phyloP scores from a whole-genome alignment of 1,284 basidiomycete genomes.

The Melampsora americana region DNA sequence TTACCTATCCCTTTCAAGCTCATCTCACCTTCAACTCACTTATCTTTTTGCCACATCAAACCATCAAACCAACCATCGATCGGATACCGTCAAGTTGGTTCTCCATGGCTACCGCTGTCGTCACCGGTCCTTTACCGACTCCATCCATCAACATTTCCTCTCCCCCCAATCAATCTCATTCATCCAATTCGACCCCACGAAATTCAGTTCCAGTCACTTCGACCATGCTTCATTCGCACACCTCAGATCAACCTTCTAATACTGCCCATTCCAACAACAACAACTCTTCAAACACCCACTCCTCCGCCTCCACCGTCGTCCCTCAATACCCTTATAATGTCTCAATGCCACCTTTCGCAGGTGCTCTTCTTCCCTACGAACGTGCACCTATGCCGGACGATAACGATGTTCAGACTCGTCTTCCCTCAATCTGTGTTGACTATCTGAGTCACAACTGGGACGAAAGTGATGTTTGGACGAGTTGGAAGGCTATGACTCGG shows the following conservation, averaged over 20 bases:
- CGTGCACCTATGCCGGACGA: constrained; percentile 56
- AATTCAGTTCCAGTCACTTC: background rate
- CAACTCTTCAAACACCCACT: constrained; percentile 1
- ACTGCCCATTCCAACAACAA: background rate
- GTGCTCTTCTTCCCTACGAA: constrained; percentile 44
- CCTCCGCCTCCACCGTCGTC: constrained; percentile 45
- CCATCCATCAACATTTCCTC: constrained; percentile 42
- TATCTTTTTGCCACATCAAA: too few relatives aligned
- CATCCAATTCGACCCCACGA: background rate
- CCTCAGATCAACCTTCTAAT: background rate
- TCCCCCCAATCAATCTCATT: constrained; percentile 21
- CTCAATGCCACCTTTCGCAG: constrained; percentile 48
- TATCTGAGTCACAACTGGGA: constrained; percentile 87
- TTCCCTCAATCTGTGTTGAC: constrained; percentile 64
- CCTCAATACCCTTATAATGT: constrained; percentile 53
- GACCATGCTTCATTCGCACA: background rate
- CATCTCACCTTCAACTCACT: too few relatives aligned
- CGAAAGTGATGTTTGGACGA: constrained; percentile 97
- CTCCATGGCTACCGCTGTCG: background rate
- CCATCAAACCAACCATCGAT: too few relatives aligned
- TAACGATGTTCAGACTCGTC: constrained; percentile 58
- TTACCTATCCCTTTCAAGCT: too few relatives aligned
- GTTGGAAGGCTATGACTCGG: constrained; percentile 96
- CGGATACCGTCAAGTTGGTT: too few relatives aligned
- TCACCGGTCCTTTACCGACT: constrained; percentile 11